A percentile compares a stretch with the other conserved stretches of the same genome.
phyloP scores from a whole-genome alignment of 2,329 filamentous ascomycete species.

The Cladosporium colombiae region DNA sequence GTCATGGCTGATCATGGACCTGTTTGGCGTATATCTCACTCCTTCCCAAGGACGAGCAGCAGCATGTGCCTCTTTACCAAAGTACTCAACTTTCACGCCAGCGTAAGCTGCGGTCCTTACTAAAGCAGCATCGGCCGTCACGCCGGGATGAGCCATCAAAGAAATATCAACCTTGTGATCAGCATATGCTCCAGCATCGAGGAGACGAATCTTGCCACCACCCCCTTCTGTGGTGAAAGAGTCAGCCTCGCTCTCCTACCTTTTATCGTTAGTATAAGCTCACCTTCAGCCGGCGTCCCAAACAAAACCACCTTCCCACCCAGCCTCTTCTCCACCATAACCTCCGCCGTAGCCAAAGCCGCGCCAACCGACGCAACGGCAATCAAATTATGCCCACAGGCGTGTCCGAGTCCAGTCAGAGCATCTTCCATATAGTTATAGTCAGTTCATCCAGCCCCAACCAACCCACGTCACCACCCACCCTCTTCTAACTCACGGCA shows the following conservation, averaged over 20 bases:
- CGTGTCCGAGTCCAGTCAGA: conserved; percentile 45
- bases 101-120: conserved; percentile 56
- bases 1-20: not conserved
- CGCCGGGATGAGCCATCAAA: conserved; percentile 41
- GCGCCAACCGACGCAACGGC: conserved; percentile 17
- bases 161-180: conserved; percentile 41
- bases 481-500: conserved; percentile 22
- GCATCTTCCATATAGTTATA: conserved; percentile 41
- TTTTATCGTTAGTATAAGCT: conserved; percentile 29
- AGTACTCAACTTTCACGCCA: conserved; percentile 54
- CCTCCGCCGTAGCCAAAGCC: conserved; percentile 31
- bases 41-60: conserved; percentile 39
- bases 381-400: conserved; percentile 46
- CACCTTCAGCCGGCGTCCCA: conserved; percentile 46
- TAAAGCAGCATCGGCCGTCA: conserved; percentile 46
- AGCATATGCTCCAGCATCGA: conserved; percentile 46
- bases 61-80: conserved; percentile 43
- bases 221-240: conserved; percentile 28
- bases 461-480: not conserved
- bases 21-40: not conserved
- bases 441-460: conserved; percentile 28
- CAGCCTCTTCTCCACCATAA: conserved; percentile 34
- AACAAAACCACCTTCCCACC: conserved; percentile 43
- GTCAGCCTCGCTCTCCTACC: not conserved
- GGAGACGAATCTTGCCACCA: conserved; percentile 49